A percentile compares a stretch with the other conserved stretches of the same genome.
phyloP scores from a whole-genome alignment of 768 basidiomycete genomes.

The Myochromella boudieri region DNA sequence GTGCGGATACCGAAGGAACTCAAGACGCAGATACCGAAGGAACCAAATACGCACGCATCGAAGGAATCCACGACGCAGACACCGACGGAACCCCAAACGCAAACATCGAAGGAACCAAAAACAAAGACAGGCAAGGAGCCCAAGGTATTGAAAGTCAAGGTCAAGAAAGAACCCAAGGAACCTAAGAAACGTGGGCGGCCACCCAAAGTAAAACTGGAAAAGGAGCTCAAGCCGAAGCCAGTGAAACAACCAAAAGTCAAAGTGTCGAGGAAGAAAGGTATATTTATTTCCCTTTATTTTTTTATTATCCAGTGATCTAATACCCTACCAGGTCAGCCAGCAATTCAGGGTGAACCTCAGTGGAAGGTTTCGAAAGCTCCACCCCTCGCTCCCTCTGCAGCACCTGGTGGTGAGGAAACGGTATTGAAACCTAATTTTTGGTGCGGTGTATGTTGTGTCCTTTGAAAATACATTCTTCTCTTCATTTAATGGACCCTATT shows the following conservation, averaged over 20 bases:
- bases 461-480: background rate
- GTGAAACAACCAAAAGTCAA: no score
- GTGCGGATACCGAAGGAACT: background rate
- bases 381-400: background rate
- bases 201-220: no score
- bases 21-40: background rate
- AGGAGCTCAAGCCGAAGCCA: no score
- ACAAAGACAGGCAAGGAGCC: background rate
- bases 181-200: no score
- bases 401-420: background rate
- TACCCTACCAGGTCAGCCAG: slow-evolving; percentile 3
- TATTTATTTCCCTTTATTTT: background rate
- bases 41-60: background rate
- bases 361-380: slow-evolving; percentile 11
- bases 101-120: background rate
- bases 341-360: slow-evolving; percentile 14
- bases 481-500: background rate
- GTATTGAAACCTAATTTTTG: slow-evolving; percentile 13
- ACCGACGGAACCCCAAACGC: background rate
- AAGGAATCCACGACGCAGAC: background rate
- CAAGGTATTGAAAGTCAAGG: background rate
- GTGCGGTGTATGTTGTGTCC: slow-evolving; percentile 10
- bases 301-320: background rate
- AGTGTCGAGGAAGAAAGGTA: slow-evolving; percentile 3
- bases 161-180: no score